Conservation (phyloP, 768 basidiomycete species). For the Candolleomyces aberdarensis region DNA sequence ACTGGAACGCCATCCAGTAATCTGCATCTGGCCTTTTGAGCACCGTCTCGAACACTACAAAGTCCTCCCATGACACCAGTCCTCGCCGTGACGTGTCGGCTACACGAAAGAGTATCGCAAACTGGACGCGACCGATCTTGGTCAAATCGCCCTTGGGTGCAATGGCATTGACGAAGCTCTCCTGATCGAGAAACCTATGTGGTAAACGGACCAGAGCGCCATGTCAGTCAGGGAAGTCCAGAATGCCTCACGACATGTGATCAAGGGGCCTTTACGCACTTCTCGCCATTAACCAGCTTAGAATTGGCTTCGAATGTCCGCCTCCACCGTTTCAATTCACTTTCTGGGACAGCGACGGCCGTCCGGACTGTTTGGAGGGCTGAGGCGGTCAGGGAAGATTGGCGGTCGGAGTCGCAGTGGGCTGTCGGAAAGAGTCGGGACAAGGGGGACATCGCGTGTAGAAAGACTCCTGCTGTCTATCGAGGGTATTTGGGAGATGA, state of each 20-base stretch:
- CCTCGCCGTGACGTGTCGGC: conserved; percentile 77
- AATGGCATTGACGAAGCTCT: conserved; percentile 94
- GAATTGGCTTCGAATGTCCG: conserved; percentile 85
- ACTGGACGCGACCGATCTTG: conserved; percentile 86
- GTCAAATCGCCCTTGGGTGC: conserved; percentile 82
- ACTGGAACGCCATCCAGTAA: conserved; percentile 95
- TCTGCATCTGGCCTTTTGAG: conserved; percentile 95
- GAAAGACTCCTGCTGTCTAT: conserved; percentile 22
- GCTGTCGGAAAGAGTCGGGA: conserved; percentile 46
- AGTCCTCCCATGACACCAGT: conserved; percentile 92
- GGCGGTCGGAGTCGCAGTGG: conserved; percentile 51
- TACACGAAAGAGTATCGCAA: conserved; percentile 85
- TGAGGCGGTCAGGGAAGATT: conserved; percentile 45
- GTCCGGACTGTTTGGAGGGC: conserved; percentile 66
- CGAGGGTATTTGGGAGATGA: conserved; percentile 31
- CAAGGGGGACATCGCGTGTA: conserved; percentile 30
- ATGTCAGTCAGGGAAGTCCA: conserved; percentile 13
- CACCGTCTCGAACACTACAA: conserved; percentile 90
- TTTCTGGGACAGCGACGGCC: conserved; percentile 71
- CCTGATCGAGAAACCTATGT: conserved; percentile 76
- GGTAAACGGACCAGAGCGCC: conserved; percentile 11
- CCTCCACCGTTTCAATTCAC: conserved; percentile 85
- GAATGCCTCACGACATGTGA: conserved; percentile 17
- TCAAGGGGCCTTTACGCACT: conserved; percentile 49
- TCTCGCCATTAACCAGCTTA: conserved; percentile 72